These are phyloP conservation scores for Talaromyces nanjingensis DNA, from an alignment of 495 filamentous ascomycete genomes.

Conservation along the genomic window DNA sequence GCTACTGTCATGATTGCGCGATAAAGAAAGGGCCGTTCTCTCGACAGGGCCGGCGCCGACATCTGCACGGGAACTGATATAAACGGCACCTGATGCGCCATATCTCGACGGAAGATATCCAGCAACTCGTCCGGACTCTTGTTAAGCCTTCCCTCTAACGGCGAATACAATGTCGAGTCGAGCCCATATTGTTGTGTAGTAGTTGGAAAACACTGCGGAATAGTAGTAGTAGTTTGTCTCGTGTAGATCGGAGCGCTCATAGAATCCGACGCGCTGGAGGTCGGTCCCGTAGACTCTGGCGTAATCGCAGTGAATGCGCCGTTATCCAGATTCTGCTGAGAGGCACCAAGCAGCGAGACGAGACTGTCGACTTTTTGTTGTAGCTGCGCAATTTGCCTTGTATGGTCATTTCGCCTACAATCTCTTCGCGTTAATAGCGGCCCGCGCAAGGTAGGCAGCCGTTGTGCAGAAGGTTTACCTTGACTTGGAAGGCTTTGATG, in stretches of 20 bases:
- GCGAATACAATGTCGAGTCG: not conserved
- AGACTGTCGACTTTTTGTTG: conserved; percentile 7
- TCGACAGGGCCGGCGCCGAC: conserved; percentile 2
- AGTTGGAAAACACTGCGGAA: conserved; percentile 4
- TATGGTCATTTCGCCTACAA: conserved; percentile 7
- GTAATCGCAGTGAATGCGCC: conserved; percentile 4
- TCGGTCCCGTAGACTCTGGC: conserved; percentile 4
- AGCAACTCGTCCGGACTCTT: conserved; percentile 5
- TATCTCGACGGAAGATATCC: conserved; percentile 5
- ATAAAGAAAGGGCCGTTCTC: conserved; percentile 6
- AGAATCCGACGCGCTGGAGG: conserved; percentile 5
- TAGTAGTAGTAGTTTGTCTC: not conserved
- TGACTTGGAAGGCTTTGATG: conserved; percentile 6
- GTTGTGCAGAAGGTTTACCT: too few relatives aligned
- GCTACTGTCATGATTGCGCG: conserved; percentile 7
- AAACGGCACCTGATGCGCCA: conserved; percentile 7
- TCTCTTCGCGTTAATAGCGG: conserved; percentile 1
- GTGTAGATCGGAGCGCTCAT: conserved; percentile 2
- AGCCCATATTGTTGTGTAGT: conserved; percentile 8
- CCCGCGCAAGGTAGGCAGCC: not conserved
- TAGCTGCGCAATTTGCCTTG: conserved; percentile 7
- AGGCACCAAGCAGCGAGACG: conserved; percentile 6
- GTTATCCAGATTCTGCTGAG: conserved; percentile 6
- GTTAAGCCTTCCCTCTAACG: not conserved
- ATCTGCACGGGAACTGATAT: conserved; percentile 8